Conservation (phyloP, 805 yeast genomes). For the Brettanomyces anomalus region DNA sequence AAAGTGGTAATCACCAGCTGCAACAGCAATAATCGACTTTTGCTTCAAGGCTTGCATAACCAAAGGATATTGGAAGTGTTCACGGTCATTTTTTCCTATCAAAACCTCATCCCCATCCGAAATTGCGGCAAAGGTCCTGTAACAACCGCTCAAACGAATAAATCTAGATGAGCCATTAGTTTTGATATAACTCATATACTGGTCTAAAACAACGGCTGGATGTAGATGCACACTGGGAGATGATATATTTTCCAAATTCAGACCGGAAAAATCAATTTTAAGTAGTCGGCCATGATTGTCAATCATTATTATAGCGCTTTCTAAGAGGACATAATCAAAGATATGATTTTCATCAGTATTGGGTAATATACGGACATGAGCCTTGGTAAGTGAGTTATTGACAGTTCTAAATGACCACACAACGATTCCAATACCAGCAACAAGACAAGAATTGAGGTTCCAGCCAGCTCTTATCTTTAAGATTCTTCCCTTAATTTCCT, state of each 20-base stretch:
- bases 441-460: constrained; percentile 45
- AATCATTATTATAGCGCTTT: constrained; percentile 42
- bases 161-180: constrained; percentile 29
- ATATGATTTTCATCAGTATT: constrained; percentile 28
- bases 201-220: not conserved
- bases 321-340: constrained; percentile 48
- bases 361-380: constrained; percentile 26
- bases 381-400: constrained; percentile 11
- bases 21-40: constrained; percentile 42
- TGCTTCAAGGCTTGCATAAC: constrained; percentile 36
- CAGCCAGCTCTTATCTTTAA: constrained; percentile 57
- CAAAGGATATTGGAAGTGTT: constrained; percentile 22
- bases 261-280: constrained; percentile 25
- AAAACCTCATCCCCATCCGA: constrained; percentile 41
- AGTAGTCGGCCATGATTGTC: constrained; percentile 34
- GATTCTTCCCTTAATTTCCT: constrained; percentile 20
- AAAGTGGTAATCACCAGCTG: constrained; percentile 65
- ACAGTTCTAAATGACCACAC: constrained; percentile 39
- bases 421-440: constrained; percentile 44
- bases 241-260: constrained; percentile 2
- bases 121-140: constrained; percentile 44
- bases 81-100: constrained; percentile 25
- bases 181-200: constrained; percentile 24
- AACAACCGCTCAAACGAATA: constrained; percentile 47
- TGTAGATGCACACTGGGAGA: not conserved